A percentile compares a stretch with the other conserved stretches of the same genome.
Evolutionary conservation across 345 rosid species (phyloP).

Genomic region (Linum tenue): DNA sequence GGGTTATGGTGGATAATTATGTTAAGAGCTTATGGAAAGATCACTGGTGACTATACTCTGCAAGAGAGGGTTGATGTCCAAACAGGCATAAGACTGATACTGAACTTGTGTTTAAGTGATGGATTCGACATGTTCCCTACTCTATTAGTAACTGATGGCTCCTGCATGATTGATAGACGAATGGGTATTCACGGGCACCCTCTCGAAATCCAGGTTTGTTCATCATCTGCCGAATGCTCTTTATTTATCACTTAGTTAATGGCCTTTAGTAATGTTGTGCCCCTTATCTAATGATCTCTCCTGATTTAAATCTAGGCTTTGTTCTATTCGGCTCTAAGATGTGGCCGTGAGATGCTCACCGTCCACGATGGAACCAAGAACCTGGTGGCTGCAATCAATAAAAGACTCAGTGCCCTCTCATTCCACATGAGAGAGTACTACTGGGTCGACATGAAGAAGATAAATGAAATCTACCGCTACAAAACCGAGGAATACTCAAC

Average conservation of each 20-base stretch:
- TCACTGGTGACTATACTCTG: slow-evolving; percentile 68
- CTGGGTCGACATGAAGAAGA: slow-evolving; percentile 76
- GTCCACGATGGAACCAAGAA: slow-evolving; percentile 77
- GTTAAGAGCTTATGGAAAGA: slow-evolving; percentile 88
- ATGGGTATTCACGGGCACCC: slow-evolving; percentile 99
- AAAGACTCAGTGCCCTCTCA: slow-evolving; percentile 72
- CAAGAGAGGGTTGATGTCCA: slow-evolving; percentile 97
- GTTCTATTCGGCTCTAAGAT: slow-evolving; percentile 82
- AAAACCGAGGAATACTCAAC: slow-evolving; percentile 86
- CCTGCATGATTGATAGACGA: slow-evolving; percentile 93
- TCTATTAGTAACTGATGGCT: slow-evolving; percentile 86
- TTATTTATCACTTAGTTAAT: not conserved
- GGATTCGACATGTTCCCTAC: slow-evolving; percentile 98
- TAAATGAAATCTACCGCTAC: slow-evolving; percentile 91
- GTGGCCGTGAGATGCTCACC: slow-evolving; percentile 75
- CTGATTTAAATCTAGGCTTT: slow-evolving; percentile 47
- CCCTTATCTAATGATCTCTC: slow-evolving; percentile 1
- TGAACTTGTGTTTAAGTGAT: slow-evolving; percentile 69
- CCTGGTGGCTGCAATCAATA: slow-evolving; percentile 75
- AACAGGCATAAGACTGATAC: slow-evolving; percentile 81
- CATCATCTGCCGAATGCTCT: not conserved
- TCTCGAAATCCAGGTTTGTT: slow-evolving; percentile 84
- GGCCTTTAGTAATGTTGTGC: not conserved
- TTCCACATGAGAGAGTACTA: slow-evolving; percentile 90
- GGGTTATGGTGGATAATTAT: slow-evolving; percentile 96